Evolutionary conservation across 2,329 filamentous ascomycete genomes (phyloP), one percentile per base, ranked within the genome.

Genomic region (Colletotrichum trifolii): DNA sequence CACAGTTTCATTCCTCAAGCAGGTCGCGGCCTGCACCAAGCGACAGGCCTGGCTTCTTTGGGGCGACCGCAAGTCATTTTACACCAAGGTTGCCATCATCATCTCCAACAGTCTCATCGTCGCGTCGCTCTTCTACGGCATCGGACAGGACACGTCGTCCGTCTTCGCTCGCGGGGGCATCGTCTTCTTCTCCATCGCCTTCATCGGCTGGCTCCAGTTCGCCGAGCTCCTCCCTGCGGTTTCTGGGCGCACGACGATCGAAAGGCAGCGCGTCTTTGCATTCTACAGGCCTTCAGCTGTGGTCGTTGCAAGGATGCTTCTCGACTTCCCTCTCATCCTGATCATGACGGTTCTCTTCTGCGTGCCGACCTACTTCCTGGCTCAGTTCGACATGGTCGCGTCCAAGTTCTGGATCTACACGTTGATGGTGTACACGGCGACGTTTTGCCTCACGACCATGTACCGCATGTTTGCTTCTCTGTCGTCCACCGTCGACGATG

Each of bases 71-170:
- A 89, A 88, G 1, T 90, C 91, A 0, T 82, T 96, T 1, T 90
- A 89, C 75, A 95, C 91, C 45, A 96, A 95, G 69, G 84, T 91
- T 64, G 91, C 93, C 76, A 93, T 93, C 73, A 91, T 94, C 71
- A 77, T 95, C 62, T 85, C 89, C 62, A 92, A 92, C 74, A 81
- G 76, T 5, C 82, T 96, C 9, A 92, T 96, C 67, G 89, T 94
- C 58, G 90, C 91, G 2, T 92, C 90, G 2, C 82, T 96, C 15
- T 96, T 96, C 78, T 92, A 93, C 71, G 87, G 91, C 66, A 78
- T 92, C 36, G 77, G 84, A 1, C 68, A 78, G 1, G 59, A 38
- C 2, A 68, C 66, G 3, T 59, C 63, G 1, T 58, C 63, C 0
- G 66, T 57, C 1, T 67, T 67, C n/a, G 45, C 63, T 2, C 54